Conservation (phyloP, 108 stramenopile genomes). For the Parmales sp. region DNA sequence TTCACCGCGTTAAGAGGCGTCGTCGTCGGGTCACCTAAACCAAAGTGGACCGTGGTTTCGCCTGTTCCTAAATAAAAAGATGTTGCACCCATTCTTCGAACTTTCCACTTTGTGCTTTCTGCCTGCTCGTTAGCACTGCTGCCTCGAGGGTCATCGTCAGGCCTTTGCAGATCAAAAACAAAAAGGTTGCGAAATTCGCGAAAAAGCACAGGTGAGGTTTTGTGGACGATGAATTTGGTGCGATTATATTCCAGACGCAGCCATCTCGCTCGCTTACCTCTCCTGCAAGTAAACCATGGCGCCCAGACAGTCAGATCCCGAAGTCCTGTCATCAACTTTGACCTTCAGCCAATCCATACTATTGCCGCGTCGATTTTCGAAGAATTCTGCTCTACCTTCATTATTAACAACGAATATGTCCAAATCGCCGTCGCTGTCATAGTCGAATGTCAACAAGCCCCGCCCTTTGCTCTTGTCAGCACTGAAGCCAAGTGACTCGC, state of each 20-base stretch:
- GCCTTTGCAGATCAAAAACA: no score
- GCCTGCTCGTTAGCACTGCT: no score
- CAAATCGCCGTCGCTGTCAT: not conserved
- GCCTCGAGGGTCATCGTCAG: no score
- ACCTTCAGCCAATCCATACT: slow-evolving; percentile 2
- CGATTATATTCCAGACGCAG: no score
- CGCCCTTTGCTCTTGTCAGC: slow-evolving; percentile 6
- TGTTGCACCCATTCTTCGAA: not conserved
- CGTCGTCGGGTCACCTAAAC: not conserved
- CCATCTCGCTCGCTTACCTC: no score
- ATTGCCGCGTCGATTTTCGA: not conserved
- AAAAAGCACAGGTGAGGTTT: no score
- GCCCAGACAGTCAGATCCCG: not conserved
- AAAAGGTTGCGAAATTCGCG: no score
- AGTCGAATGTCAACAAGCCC: not conserved
- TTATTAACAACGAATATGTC: not conserved
- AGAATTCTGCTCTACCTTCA: not conserved
- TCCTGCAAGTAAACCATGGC: not conserved
- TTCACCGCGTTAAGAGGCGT: not conserved
- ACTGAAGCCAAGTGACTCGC: not conserved
- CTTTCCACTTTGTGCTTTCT: no score
- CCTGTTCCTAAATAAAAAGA: not conserved
- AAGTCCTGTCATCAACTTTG: not conserved
- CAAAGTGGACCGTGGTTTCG: not conserved
- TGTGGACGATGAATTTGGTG: no score